Percentiles rank a stretch among this genome's conserved stretches.
Conservation (phyloP, 257 asterid genomes). For the Capsicum baccatum region DNA sequence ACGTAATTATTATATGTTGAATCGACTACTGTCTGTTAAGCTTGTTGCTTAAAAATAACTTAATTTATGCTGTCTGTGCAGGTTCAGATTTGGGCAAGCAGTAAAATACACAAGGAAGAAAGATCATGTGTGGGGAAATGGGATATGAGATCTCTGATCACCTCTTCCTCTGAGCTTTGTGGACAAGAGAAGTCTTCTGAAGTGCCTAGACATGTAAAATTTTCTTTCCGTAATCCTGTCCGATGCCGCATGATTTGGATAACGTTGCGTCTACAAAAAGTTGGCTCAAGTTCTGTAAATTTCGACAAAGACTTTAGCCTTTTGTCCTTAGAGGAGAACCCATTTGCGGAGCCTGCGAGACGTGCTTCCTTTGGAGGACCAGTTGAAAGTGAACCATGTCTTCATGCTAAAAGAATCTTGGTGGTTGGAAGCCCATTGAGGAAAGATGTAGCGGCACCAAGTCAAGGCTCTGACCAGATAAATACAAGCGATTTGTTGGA, state of each 20-base stretch:
- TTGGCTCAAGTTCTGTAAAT: constrained; percentile 75
- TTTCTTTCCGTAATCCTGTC: constrained; percentile 75
- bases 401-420: constrained; percentile 84
- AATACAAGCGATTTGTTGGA: constrained; percentile 87
- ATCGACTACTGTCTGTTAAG: background rate
- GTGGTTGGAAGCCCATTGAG: constrained; percentile 70
- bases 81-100: constrained; percentile 98
- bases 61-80: constrained; percentile 39
- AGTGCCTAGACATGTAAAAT: constrained; percentile 84
- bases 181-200: constrained; percentile 67
- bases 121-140: constrained; percentile 93
- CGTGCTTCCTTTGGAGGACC: constrained; percentile 94
- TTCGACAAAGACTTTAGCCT: constrained; percentile 69
- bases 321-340: constrained; percentile 88
- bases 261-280: constrained; percentile 71
- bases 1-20: background rate
- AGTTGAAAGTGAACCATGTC: constrained; percentile 73
- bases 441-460: constrained; percentile 58
- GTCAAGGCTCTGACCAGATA: constrained; percentile 67
- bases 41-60: background rate
- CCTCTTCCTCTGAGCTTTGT: constrained; percentile 80
- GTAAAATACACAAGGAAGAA: constrained; percentile 78
- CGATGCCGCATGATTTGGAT: constrained; percentile 95
- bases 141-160: constrained; percentile 73
- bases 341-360: constrained; percentile 65